Conservation (phyloP, 169 alveolate species). For the Blepharisma undulans region DNA sequence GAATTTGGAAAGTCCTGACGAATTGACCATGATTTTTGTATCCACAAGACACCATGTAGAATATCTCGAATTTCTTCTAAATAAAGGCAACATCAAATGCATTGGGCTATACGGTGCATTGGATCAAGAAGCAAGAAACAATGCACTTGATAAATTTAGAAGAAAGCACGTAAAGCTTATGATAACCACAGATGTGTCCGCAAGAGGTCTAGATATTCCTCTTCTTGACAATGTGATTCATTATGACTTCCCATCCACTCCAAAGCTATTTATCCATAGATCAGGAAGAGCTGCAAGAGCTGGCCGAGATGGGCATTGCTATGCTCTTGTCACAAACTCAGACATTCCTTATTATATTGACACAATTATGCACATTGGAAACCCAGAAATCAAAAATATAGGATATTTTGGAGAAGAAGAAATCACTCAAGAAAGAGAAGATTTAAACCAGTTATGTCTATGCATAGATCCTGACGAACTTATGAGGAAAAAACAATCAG, state of each 20-base stretch:
- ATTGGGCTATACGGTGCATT: conserved; percentile 97
- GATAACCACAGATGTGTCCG: conserved; percentile 87
- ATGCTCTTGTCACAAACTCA: not conserved
- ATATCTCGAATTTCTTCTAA: not conserved
- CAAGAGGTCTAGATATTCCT: conserved; percentile 88
- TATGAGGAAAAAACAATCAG: conserved; percentile 44
- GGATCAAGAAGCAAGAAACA: conserved; percentile 91
- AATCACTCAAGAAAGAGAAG: conserved; percentile 44
- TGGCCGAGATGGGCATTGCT: conserved; percentile 74
- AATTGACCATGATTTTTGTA: conserved; percentile 7
- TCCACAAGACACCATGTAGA: conserved; percentile 18
- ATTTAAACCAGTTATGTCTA: conserved; percentile 8
- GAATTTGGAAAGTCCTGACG: conserved; percentile 17
- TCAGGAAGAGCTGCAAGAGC: conserved; percentile 98
- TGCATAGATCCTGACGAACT: conserved; percentile 26
- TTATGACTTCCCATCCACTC: conserved; percentile 97
- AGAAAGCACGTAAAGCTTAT: conserved; percentile 65
- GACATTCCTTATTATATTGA: conserved; percentile 36
- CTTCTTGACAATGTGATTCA: conserved; percentile 86
- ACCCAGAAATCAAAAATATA: not conserved
- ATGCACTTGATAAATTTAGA: conserved; percentile 69
- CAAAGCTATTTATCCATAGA: conserved; percentile 96
- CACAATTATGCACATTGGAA: conserved; percentile 49
- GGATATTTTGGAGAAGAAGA: conserved; percentile 57
- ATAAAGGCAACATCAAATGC: not conserved